Conservation (phyloP, 164 flowering plant species). For the Kingdonia uniflora region DNA sequence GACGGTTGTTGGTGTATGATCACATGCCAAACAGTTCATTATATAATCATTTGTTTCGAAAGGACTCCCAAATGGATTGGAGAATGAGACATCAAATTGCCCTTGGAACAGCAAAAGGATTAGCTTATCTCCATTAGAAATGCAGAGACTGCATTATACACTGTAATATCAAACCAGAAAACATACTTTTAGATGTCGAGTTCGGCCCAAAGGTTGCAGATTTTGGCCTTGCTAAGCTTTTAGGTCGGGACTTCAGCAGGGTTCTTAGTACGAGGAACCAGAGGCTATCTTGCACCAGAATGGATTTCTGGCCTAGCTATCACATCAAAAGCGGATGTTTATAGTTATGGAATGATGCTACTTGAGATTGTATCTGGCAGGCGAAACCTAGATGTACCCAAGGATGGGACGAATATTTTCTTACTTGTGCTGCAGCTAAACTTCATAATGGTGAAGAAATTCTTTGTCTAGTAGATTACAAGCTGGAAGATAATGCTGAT, state of each 20-base stretch:
- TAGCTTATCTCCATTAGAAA: conserved; percentile 37
- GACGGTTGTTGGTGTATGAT: conserved; percentile 40
- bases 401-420: too few relatives aligned
- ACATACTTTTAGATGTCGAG: conserved; percentile 34
- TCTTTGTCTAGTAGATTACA: too few relatives aligned
- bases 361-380: background rate
- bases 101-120: conserved; percentile 30
- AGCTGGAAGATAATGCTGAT: too few relatives aligned
- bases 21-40: conserved; percentile 45
- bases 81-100: conserved; percentile 31
- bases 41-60: conserved; percentile 3
- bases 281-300: conserved; percentile 20
- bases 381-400: background rate
- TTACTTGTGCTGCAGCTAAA: too few relatives aligned
- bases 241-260: conserved; percentile 38
- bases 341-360: background rate
- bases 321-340: background rate
- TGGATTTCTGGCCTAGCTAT: background rate
- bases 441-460: too few relatives aligned
- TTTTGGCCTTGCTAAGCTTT: conserved; percentile 46
- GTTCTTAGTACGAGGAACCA: conserved; percentile 48
- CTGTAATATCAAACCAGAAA: conserved; percentile 52
- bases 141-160: conserved; percentile 47
- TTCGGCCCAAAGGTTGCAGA: conserved; percentile 38
- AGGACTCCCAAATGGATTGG: conserved; percentile 17